Evolutionary conservation across 192 early-diverging fungal genomes (phyloP), one percentile per base, ranked within the genome.

Genomic region (Coemansia sp.): DNA sequence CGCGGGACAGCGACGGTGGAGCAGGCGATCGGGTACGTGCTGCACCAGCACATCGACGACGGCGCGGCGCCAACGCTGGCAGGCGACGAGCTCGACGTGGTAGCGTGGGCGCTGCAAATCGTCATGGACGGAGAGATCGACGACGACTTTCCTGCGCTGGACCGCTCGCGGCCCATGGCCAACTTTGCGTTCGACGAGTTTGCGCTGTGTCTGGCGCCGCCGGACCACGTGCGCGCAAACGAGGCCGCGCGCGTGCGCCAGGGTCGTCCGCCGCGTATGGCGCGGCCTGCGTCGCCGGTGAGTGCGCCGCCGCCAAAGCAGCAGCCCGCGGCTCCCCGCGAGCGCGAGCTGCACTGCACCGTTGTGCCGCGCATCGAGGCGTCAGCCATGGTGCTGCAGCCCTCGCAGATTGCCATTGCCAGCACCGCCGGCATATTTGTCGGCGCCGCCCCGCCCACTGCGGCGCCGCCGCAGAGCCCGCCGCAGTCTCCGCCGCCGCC

Each of bases 61-160:
- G 84, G 84, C 9, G 60, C 84, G 23, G 38, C 70, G 26, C 92
- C 96, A 12, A 59, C 67, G 18, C 67, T 98, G 19, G 87, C 86
- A 4, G 74, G 72, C 5, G 81, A 88, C 7, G 64, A 84, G 25
- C 85, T 82, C 22, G 86, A 92, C 54, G 86, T 95, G 12, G 84
- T 83, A 3, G 72, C 85, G 67, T 99, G 97, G 97, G 88, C 88
- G 19, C 74, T 99, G 69, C 83, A 92, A 38, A 97, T 99, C 68
- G 93, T 90, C 0, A 95, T 97, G 65, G 97, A 97, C 78, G 97
- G 97, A 21, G 88, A 88, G 38, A 88, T 99, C 32, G 97, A 99
- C 66, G 94, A 97, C 31, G 94, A 99, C 74, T 89, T 99, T 69
- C 95, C 95, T 34, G 97, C 93, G 9, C 82, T 96, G 60, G 97